Evolutionary conservation across 164 flowering plant genomes (phyloP).

Genomic region (Berberis thunbergii): DNA sequence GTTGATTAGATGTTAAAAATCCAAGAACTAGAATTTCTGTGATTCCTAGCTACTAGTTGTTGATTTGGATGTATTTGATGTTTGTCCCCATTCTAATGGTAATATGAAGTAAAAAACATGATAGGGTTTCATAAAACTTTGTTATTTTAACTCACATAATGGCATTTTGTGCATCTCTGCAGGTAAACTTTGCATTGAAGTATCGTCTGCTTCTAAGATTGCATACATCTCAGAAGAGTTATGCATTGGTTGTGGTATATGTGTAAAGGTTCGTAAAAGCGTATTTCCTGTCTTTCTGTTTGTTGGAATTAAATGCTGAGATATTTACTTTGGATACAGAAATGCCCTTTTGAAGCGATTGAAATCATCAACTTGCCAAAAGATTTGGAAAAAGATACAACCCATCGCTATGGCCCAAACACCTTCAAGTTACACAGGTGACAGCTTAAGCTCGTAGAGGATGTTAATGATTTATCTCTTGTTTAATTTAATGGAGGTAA

Average conservation of each 20-base stretch:
- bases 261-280: neutral
- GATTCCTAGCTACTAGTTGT: too few species aligned
- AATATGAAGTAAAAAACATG: too few species aligned
- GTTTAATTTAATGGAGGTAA: neutral
- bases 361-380: slow-evolving; percentile 88
- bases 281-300: neutral
- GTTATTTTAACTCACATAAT: too few species aligned
- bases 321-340: slow-evolving; percentile 31
- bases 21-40: too few species aligned
- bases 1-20: too few species aligned
- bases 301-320: neutral
- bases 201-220: slow-evolving; percentile 56
- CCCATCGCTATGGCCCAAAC: slow-evolving; percentile 96
- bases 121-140: neutral
- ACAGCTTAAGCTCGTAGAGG: slow-evolving; percentile 1
- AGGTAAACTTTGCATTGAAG: slow-evolving; percentile 97
- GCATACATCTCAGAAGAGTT: slow-evolving; percentile 93
- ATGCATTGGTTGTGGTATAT: slow-evolving; percentile 88
- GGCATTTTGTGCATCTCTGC: slow-evolving; percentile 6
- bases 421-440: slow-evolving; percentile 95
- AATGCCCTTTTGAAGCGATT: slow-evolving; percentile 96
- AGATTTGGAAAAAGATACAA: slow-evolving; percentile 92
- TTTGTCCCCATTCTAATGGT: too few species aligned
- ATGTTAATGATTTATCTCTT: neutral
- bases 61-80: too few species aligned